phyloP scores from a whole-genome alignment of 2,329 filamentous ascomycete species.

The Ustulina deusta region DNA sequence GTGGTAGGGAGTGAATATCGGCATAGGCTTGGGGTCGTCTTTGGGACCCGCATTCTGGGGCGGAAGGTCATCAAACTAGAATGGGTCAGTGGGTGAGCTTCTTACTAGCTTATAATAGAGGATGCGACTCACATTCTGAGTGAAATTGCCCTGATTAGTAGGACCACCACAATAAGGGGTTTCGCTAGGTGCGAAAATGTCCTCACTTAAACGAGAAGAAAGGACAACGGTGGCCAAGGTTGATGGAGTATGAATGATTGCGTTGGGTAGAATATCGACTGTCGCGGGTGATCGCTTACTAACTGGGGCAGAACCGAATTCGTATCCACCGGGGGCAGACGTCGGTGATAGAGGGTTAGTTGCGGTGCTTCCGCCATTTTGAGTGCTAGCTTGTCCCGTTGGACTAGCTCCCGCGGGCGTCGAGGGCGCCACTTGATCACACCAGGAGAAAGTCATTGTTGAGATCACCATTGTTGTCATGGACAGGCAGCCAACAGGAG shows the following conservation, averaged over 20 bases:
- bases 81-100: slow-evolving; percentile 23
- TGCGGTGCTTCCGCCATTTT: slow-evolving; percentile 18
- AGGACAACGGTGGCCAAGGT: slow-evolving; percentile 46
- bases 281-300: slow-evolving; percentile 37
- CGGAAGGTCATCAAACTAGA: slow-evolving; percentile 48
- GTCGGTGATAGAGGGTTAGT: slow-evolving; percentile 29
- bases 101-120: not conserved
- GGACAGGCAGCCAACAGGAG: slow-evolving; percentile 41
- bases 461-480: slow-evolving; percentile 49
- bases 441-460: slow-evolving; percentile 50
- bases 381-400: slow-evolving; percentile 28
- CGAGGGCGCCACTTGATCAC: slow-evolving; percentile 45
- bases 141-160: slow-evolving; percentile 47
- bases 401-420: slow-evolving; percentile 26
- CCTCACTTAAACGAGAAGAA: slow-evolving; percentile 32
- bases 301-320: slow-evolving; percentile 40
- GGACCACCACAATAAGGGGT: slow-evolving; percentile 43
- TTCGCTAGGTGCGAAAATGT: slow-evolving; percentile 32
- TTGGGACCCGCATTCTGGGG: slow-evolving; percentile 34
- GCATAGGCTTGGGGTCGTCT: slow-evolving; percentile 40
- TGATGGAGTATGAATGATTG: slow-evolving; percentile 35
- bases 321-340: slow-evolving; percentile 41
- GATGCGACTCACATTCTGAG: slow-evolving; percentile 45
- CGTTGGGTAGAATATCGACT: slow-evolving; percentile 18
- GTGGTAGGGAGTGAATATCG: slow-evolving; percentile 49